These are phyloP conservation scores for Cladophialophora immunda DNA, from an alignment of 2,329 filamentous ascomycete species.

Conservation along the genomic window DNA sequence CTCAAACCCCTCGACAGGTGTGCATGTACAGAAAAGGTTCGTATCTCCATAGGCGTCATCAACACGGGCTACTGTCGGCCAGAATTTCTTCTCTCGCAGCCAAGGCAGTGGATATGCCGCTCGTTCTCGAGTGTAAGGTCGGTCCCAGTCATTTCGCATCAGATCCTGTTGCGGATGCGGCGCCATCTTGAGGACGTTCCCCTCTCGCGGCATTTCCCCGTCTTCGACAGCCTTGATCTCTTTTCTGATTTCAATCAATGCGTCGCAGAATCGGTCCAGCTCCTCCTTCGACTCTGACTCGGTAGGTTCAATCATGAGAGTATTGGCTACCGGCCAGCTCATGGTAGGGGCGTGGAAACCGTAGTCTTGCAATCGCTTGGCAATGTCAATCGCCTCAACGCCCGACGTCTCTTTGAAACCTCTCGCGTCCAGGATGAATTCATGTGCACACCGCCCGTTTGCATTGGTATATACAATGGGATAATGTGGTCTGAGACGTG, in stretches of 20 bases:
- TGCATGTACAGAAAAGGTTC: conserved; percentile 95
- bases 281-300: conserved; percentile 93
- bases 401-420: conserved; percentile 83
- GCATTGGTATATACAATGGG: conserved; percentile 92
- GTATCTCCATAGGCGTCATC: conserved; percentile 92
- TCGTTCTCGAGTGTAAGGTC: conserved; percentile 80
- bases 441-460: conserved; percentile 88
- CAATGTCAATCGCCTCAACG: conserved; percentile 91
- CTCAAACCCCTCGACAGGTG: conserved; percentile 72
- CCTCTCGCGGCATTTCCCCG: conserved; percentile 75
- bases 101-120: conserved; percentile 87
- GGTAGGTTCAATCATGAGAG: conserved; percentile 97
- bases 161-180: conserved; percentile 88
- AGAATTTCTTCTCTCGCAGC: conserved; percentile 96
- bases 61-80: conserved; percentile 85
- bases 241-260: conserved; percentile 82
- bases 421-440: conserved; percentile 93
- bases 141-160: conserved; percentile 77
- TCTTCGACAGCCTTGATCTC: conserved; percentile 88
- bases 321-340: conserved; percentile 95
- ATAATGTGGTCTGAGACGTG: conserved; percentile 85
- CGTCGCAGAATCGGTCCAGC: conserved; percentile 91
- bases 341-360: conserved; percentile 98
- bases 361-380: conserved; percentile 96
- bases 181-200: conserved; percentile 87